Evolutionary conservation across 176 grass and related monocot genomes (phyloP), one percentile per base, ranked within the genome.

Genomic region (Carex pumila): DNA sequence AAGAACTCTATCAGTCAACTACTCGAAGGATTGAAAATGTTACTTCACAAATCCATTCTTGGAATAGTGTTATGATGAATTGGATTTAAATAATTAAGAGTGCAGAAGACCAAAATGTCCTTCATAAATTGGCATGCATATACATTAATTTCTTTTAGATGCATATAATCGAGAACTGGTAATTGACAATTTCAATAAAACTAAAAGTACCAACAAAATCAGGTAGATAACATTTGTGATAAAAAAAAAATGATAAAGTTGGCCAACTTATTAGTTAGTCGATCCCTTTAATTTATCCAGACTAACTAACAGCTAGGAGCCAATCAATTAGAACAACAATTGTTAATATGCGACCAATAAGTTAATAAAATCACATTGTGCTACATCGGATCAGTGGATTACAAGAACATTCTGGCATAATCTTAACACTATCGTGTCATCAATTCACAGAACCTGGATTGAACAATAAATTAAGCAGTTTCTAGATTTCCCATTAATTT

Each of bases 301-400:
- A 54, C 10, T 18, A 72, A 45, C 37, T 52, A 52, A 52, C 71
- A 74, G 15, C 4, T 13, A 3, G 2, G 3, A 52, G 19, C 45
- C 71, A 54, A 54, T 30, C 45, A 53, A 53, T 75, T 75, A 54
- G 71, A 72, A 75, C 69, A 75, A 75, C 21, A 73, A 49, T 73
- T 25, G 41, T 21, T 45, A 21, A n/a, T 0, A 73, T 45, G 19
- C 8, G 70, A 47, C 41, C 22, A 73, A 72, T 29, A 75, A 50
- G 0, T 29, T 75, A 12, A 75, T 55, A 75, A 12, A 76, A 76
- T 29, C n/a, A 76, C 0, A 76, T 3, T 41, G 37, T 54, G 50
- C 21, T 15, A 32, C 21, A 56, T 32, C 25, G 36, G 36, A 43
- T 71, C 0, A 6, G 66, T 15, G 13, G 4, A 55, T 9, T 18